phyloP scores from a whole-genome alignment of 495 filamentous ascomycete species.

The Glonium stellatum region DNA sequence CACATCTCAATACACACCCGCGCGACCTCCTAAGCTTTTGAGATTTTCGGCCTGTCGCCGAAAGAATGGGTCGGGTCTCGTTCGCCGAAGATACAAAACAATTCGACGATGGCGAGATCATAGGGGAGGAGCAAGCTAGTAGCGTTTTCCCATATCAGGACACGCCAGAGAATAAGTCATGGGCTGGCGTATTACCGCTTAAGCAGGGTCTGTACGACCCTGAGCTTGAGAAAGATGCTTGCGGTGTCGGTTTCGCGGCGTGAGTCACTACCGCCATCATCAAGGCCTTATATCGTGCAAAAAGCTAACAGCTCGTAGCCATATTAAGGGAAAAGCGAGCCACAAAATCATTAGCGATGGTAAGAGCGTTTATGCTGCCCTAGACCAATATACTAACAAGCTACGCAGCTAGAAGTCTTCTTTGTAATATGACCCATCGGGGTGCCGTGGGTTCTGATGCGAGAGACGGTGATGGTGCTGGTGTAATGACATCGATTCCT shows the following conservation, averaged over 20 bases:
- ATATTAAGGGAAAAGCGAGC: slow-evolving; percentile 95
- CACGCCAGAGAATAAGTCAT: slow-evolving; percentile 78
- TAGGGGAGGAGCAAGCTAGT: slow-evolving; percentile 51
- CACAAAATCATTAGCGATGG: slow-evolving; percentile 99
- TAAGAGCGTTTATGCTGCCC: slow-evolving; percentile 39
- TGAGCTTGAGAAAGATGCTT: slow-evolving; percentile 95
- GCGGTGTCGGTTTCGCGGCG: slow-evolving; percentile 99
- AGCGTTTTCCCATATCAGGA: slow-evolving; percentile 78
- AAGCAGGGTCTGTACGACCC: slow-evolving; percentile 99
- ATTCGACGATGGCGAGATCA: slow-evolving; percentile 44
- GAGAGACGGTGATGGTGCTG: slow-evolving; percentile 94
- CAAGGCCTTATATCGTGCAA: not conserved
- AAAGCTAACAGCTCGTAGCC: slow-evolving; percentile 45
- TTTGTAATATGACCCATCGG: slow-evolving; percentile 99
- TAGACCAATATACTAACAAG: slow-evolving; percentile 8
- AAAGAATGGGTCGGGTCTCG: slow-evolving; percentile 58
- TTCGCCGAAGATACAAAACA: slow-evolving; percentile 59
- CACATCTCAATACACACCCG: not conserved
- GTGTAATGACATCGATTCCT: slow-evolving; percentile 98
- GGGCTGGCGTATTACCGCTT: slow-evolving; percentile 90
- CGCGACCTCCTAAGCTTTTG: not conserved
- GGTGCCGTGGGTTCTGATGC: slow-evolving; percentile 97
- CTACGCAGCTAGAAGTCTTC: slow-evolving; percentile 69
- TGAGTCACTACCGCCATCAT: slow-evolving; percentile 44
- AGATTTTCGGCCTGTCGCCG: slow-evolving; percentile 36